phyloP scores from a whole-genome alignment of 2,329 filamentous ascomycete genomes.

The Aspergillus niger region DNA sequence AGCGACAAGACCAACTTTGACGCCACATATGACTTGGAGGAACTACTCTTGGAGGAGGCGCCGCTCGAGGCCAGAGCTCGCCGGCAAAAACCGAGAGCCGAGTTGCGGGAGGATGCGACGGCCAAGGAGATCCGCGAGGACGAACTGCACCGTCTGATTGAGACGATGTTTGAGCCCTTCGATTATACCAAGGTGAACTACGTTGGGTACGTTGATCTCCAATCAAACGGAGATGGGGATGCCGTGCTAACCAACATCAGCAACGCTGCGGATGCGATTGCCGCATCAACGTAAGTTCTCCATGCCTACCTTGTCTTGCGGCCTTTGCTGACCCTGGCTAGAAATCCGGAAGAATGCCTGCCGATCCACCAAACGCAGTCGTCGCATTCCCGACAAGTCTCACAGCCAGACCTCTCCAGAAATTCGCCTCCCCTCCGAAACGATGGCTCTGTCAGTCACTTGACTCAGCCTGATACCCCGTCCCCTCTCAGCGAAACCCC shows the following conservation, averaged over 20 bases:
- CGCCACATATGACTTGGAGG: slow-evolving; percentile 95
- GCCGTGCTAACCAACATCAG: slow-evolving; percentile 20
- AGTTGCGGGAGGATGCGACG: slow-evolving; percentile 89
- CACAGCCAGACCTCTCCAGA: slow-evolving; percentile 37
- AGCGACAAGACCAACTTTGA: slow-evolving; percentile 99
- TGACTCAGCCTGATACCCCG: slow-evolving; percentile 31
- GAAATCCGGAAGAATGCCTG: slow-evolving; percentile 44
- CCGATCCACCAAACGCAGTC: slow-evolving; percentile 16
- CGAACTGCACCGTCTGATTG: slow-evolving; percentile 90
- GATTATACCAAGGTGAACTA: slow-evolving; percentile 87
- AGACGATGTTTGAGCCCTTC: slow-evolving; percentile 89
- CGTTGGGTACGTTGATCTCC: slow-evolving; percentile 60
- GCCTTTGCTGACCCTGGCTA: slow-evolving; percentile 19
- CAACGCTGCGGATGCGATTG: slow-evolving; percentile 44
- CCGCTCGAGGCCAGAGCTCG: slow-evolving; percentile 89
- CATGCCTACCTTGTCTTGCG: not conserved
- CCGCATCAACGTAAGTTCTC: slow-evolving; percentile 35
- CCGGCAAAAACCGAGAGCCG: slow-evolving; percentile 89
- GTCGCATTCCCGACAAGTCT: slow-evolving; percentile 39
- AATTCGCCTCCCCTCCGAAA: slow-evolving; percentile 34
- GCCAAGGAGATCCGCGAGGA: slow-evolving; percentile 94
- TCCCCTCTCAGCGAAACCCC: slow-evolving; percentile 30
- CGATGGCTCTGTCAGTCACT: slow-evolving; percentile 33
- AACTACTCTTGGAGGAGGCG: slow-evolving; percentile 89
- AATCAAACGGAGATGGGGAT: not conserved